These are phyloP conservation scores for Rhodotorula graminis DNA, from an alignment of 768 basidiomycete species.

Conservation along the genomic window DNA sequence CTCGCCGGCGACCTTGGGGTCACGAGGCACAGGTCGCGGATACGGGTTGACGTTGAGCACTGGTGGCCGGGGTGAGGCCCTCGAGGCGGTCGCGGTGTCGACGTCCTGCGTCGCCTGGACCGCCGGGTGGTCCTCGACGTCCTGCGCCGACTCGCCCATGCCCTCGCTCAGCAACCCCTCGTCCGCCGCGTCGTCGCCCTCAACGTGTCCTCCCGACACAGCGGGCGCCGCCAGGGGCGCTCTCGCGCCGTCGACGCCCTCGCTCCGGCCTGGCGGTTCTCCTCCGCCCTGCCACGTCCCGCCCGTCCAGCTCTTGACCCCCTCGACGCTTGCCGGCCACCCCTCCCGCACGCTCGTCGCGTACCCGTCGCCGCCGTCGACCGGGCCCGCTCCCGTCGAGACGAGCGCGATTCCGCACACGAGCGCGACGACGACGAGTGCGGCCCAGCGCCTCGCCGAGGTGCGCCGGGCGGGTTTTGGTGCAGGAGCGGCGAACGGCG, in stretches of 20 bases:
- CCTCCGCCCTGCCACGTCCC: neutral
- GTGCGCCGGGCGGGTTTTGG: neutral
- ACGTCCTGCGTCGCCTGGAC: too few species aligned
- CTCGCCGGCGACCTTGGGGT: neutral
- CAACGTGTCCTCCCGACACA: too few species aligned
- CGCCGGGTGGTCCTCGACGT: too few species aligned
- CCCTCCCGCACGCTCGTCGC: neutral
- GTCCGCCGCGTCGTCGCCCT: too few species aligned
- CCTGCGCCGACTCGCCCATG: too few species aligned
- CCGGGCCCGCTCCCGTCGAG: too few species aligned
- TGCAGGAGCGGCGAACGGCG: neutral
- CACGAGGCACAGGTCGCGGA: neutral
- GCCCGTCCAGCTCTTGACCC: neutral
- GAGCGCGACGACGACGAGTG: neutral
- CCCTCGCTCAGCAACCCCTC: too few species aligned
- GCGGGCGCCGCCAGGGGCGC: neutral
- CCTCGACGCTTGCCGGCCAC: neutral
- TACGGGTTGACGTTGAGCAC: constrained; percentile 9
- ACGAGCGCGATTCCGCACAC: too few species aligned
- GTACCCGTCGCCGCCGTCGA: too few species aligned
- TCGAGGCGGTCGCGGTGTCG: neutral
- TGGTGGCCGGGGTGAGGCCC: fast-evolving
- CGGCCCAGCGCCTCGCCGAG: neutral
- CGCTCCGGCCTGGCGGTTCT: too few species aligned
- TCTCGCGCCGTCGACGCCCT: neutral